phyloP scores from a whole-genome alignment of 352 stramenopile species.

The Pythium folliculosum region DNA sequence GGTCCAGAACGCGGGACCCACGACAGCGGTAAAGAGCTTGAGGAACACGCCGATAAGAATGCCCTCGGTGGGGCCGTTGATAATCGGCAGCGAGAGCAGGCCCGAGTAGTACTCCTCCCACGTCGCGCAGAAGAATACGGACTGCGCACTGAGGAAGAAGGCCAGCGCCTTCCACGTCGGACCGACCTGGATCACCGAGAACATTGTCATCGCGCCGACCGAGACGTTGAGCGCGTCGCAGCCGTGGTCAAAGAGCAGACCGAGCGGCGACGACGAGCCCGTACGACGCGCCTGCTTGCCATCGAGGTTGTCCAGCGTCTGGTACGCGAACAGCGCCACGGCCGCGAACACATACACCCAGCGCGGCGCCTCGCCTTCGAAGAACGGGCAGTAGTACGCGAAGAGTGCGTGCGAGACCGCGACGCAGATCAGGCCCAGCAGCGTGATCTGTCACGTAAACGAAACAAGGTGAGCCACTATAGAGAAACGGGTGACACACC shows the following conservation, averaged over 20 bases:
- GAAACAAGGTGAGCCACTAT: neutral
- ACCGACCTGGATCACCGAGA: constrained; percentile 72
- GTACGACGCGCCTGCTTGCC: constrained; percentile 82
- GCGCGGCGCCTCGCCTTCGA: constrained; percentile 65
- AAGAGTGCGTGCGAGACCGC: constrained; percentile 65
- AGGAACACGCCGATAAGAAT: constrained; percentile 86
- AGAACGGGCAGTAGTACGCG: constrained; percentile 66
- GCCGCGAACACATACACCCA: constrained; percentile 72
- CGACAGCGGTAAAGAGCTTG: constrained; percentile 69
- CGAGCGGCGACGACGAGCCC: constrained; percentile 78
- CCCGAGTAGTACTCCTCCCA: constrained; percentile 95
- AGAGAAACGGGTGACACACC: neutral
- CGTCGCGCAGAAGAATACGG: constrained; percentile 86
- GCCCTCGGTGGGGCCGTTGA: constrained; percentile 97
- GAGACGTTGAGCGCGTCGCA: constrained; percentile 85
- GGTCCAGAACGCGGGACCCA: constrained; percentile 74
- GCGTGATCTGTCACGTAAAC: constrained; percentile 54
- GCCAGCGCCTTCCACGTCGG: constrained; percentile 79
- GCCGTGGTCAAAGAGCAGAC: constrained; percentile 83
- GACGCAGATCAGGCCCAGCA: constrained; percentile 70
- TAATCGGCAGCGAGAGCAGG: constrained; percentile 92
- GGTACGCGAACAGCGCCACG: constrained; percentile 67
- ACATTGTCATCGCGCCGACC: constrained; percentile 83
- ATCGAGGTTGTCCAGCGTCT: constrained; percentile 86
- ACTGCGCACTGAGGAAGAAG: constrained; percentile 72